A percentile compares a stretch with the other conserved stretches of the same genome.
phyloP scores from a whole-genome alignment of 768 basidiomycete genomes.

The Amanita fuliginea region DNA sequence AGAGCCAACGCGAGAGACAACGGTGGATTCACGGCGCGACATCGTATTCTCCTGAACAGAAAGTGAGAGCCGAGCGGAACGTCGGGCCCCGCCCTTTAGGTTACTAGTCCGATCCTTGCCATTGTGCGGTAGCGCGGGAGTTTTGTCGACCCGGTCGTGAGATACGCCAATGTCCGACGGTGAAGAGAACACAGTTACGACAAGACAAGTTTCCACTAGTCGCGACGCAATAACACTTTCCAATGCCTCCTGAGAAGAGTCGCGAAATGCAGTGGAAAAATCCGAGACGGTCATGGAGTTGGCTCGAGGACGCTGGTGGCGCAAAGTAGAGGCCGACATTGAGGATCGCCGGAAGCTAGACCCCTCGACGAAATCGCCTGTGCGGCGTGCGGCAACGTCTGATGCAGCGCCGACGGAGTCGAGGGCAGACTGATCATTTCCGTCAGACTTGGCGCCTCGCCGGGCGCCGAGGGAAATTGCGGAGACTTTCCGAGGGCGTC shows the following conservation, averaged over 20 bases:
- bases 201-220: constrained; percentile 69
- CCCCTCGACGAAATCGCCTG: constrained; percentile 10
- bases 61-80: constrained; percentile 8
- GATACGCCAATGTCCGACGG: constrained; percentile 4
- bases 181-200: constrained; percentile 31
- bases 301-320: constrained; percentile 7
- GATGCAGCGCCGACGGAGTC: constrained; percentile 11
- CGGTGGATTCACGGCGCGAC: constrained; percentile 14
- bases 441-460: constrained; percentile 33
- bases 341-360: constrained; percentile 8
- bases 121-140: constrained; percentile 2
- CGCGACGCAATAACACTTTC: constrained; percentile 66
- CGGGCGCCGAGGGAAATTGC: constrained; percentile 41
- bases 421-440: constrained; percentile 25
- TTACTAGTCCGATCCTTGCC: neutral
- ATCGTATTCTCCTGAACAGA: constrained; percentile 14
- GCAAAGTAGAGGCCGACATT: neutral
- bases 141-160: constrained; percentile 4
- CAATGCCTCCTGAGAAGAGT: constrained; percentile 56
- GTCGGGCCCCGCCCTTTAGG: neutral
- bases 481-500: constrained; percentile 52
- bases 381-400: constrained; percentile 25
- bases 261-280: constrained; percentile 23
- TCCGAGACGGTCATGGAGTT: constrained; percentile 6
- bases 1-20: constrained; percentile 9